phyloP scores from a whole-genome alignment of 768 basidiomycete species.

The Psilocybe subaeruginosa region DNA sequence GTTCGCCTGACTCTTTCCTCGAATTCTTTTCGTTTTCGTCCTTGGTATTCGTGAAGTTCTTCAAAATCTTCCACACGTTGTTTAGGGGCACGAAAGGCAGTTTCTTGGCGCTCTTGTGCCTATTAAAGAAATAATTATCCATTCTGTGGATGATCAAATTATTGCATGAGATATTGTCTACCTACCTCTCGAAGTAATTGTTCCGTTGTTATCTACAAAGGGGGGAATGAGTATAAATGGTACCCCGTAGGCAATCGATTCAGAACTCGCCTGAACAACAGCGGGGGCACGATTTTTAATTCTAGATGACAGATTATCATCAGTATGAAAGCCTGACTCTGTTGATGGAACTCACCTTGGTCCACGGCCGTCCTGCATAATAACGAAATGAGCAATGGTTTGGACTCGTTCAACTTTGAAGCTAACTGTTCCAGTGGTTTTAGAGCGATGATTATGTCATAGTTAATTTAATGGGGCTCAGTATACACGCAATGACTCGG shows the following conservation, averaged over 20 bases:
- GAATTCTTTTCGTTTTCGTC: constrained; percentile 83
- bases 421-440: too few relatives aligned
- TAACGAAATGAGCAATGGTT: too few relatives aligned
- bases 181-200: constrained; percentile 89
- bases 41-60: constrained; percentile 77
- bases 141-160: background rate
- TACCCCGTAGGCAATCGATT: background rate
- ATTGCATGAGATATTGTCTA: constrained; percentile 23
- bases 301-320: constrained; percentile 34
- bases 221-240: background rate
- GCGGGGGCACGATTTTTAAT: constrained; percentile 95
- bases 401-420: too few relatives aligned
- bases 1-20: constrained; percentile 85
- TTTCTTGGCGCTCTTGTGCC: constrained; percentile 96
- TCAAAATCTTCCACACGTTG: constrained; percentile 96
- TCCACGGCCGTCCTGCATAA: constrained; percentile 58
- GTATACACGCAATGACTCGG: too few relatives aligned
- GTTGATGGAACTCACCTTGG: constrained; percentile 50
- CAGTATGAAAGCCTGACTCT: background rate
- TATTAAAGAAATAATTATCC: constrained; percentile 26
- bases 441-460: too few relatives aligned
- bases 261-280: constrained; percentile 66
- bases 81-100: constrained; percentile 83
- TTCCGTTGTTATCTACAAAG: constrained; percentile 86
- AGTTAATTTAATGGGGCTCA: too few relatives aligned